These are phyloP conservation scores for Fusarium udum DNA, from an alignment of 2,329 filamentous ascomycete species.

Conservation along the genomic window DNA sequence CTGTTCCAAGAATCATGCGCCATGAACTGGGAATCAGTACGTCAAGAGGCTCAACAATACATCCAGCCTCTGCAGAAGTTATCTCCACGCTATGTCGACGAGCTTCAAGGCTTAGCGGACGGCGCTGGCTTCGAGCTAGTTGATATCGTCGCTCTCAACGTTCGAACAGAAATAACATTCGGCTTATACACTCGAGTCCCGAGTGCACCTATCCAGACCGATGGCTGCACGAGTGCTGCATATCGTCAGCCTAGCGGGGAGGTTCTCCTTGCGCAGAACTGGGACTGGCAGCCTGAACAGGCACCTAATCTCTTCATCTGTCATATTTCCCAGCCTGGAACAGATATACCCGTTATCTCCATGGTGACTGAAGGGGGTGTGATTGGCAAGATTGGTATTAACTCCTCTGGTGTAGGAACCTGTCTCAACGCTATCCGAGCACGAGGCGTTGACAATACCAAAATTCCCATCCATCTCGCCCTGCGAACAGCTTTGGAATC, in stretches of 20 bases:
- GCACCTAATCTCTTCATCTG: slow-evolving; percentile 59
- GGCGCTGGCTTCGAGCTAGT: slow-evolving; percentile 57
- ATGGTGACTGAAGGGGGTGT: slow-evolving; percentile 69
- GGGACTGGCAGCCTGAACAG: slow-evolving; percentile 67
- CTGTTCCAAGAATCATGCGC: slow-evolving; percentile 30
- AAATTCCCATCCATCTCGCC: slow-evolving; percentile 69
- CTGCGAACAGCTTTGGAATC: slow-evolving; percentile 66
- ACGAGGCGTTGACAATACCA: slow-evolving; percentile 58
- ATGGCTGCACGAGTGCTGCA: slow-evolving; percentile 65
- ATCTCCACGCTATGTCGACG: slow-evolving; percentile 36
- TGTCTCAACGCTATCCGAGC: slow-evolving; percentile 71
- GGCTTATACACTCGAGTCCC: slow-evolving; percentile 55
- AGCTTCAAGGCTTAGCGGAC: slow-evolving; percentile 63
- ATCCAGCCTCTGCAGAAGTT: slow-evolving; percentile 10
- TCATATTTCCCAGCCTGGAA: slow-evolving; percentile 53
- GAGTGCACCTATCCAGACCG: slow-evolving; percentile 43
- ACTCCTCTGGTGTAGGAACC: slow-evolving; percentile 65
- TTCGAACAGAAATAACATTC: slow-evolving; percentile 49
- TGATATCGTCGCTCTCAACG: slow-evolving; percentile 67
- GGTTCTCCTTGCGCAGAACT: slow-evolving; percentile 63
- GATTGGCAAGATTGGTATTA: slow-evolving; percentile 74
- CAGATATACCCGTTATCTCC: slow-evolving; percentile 55
- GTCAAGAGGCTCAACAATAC: slow-evolving; percentile 23
- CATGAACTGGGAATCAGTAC: slow-evolving; percentile 27
- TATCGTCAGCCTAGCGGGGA: slow-evolving; percentile 49